Percentiles rank a stretch among this genome's conserved stretches.
phyloP scores from a whole-genome alignment of 805 yeast genomes.

The Metschnikowia santaceciliae region DNA sequence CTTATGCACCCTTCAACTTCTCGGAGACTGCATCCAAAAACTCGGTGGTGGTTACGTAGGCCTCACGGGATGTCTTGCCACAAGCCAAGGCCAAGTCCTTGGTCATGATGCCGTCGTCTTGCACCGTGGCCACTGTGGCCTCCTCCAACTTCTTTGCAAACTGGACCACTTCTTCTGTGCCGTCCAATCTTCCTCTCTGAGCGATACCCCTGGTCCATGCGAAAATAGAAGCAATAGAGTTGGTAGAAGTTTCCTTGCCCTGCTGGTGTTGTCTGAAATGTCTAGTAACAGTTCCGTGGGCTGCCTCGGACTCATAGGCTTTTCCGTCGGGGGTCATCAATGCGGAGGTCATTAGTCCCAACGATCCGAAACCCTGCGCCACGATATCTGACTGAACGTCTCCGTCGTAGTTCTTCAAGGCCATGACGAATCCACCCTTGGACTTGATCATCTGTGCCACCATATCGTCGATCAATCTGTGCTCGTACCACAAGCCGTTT shows the following conservation, averaged over 20 bases:
- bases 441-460: slow-evolving; percentile 98
- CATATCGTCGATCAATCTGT: slow-evolving; percentile 96
- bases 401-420: slow-evolving; percentile 97
- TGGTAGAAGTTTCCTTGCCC: slow-evolving; percentile 96
- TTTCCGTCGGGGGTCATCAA: slow-evolving; percentile 94
- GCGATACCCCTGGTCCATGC: slow-evolving; percentile 95
- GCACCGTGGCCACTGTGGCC: slow-evolving; percentile 85
- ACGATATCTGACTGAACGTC: slow-evolving; percentile 96
- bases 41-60: slow-evolving; percentile 89
- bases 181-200: slow-evolving; percentile 88
- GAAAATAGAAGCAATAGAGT: slow-evolving; percentile 93
- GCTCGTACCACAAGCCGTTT: slow-evolving; percentile 92
- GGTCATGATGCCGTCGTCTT: slow-evolving; percentile 84
- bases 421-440: slow-evolving; percentile 90
- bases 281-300: slow-evolving; percentile 98
- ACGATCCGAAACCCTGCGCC: slow-evolving; percentile 96
- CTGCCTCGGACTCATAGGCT: slow-evolving; percentile 95
- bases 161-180: slow-evolving; percentile 76
- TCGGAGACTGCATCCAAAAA: slow-evolving; percentile 78
- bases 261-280: slow-evolving; percentile 94
- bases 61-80: slow-evolving; percentile 77
- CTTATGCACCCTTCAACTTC: slow-evolving; percentile 42
- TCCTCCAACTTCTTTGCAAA: slow-evolving; percentile 78
- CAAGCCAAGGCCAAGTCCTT: slow-evolving; percentile 90
- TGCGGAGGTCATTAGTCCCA: slow-evolving; percentile 97